Evolutionary conservation across 2,329 filamentous ascomycete species (phyloP).

Genomic region (Biscogniauxia mediterranea): DNA sequence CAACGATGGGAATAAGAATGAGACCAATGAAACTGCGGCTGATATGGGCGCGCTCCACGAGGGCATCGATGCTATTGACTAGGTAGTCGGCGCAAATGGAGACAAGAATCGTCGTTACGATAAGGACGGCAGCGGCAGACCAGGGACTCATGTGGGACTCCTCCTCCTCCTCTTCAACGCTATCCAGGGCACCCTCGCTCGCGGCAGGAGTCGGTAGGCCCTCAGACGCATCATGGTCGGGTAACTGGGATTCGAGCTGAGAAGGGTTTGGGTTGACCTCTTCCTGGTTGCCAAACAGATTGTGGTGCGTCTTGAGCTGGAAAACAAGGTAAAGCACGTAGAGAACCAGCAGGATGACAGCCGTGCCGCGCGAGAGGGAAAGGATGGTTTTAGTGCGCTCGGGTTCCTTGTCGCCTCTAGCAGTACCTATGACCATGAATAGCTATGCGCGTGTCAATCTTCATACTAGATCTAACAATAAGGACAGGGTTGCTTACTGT

Average conservation of each 20-base stretch:
- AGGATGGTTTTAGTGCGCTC: constrained; percentile 59
- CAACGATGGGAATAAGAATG: constrained; percentile 76
- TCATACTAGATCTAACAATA: neutral
- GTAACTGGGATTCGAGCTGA: constrained; percentile 16
- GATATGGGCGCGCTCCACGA: constrained; percentile 68
- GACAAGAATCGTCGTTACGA: constrained; percentile 68
- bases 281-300: constrained; percentile 63
- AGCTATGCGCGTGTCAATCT: constrained; percentile 43
- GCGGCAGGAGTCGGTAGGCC: constrained; percentile 11
- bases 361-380: constrained; percentile 70
- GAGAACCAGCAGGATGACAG: constrained; percentile 70
- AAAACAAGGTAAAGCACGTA: constrained; percentile 78
- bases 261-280: constrained; percentile 21
- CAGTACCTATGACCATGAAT: constrained; percentile 60
- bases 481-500: constrained; percentile 45
- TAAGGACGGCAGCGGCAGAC: constrained; percentile 64
- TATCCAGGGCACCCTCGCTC: constrained; percentile 21
- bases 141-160: constrained; percentile 58
- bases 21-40: constrained; percentile 81
- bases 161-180: constrained; percentile 41
- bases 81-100: constrained; percentile 75
- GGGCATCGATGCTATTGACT: constrained; percentile 70
- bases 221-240: constrained; percentile 14
- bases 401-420: constrained; percentile 32
- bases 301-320: constrained; percentile 72